These are phyloP conservation scores for Allomyces arbusculus DNA, from an alignment of 192 early-diverging fungal species.

Conservation along the genomic window DNA sequence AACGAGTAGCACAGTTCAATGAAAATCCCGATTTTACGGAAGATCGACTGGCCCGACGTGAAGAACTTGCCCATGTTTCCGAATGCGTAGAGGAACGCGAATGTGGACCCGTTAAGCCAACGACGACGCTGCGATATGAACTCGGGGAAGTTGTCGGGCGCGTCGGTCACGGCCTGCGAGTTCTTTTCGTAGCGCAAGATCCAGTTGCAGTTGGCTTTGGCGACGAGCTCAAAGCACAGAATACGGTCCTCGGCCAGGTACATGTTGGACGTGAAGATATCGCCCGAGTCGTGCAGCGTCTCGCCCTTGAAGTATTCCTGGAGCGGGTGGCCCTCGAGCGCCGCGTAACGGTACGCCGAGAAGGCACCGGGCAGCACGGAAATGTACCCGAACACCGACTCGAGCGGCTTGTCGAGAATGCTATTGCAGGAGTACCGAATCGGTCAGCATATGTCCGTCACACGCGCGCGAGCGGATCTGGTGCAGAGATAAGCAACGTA, in stretches of 20 bases:
- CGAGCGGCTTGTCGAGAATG: conserved; percentile 89
- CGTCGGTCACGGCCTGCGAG: conserved; percentile 83
- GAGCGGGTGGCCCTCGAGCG: conserved; percentile 59
- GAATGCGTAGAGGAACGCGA: conserved; percentile 73
- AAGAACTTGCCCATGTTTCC: conserved; percentile 59
- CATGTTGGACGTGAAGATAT: conserved; percentile 79
- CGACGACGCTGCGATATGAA: conserved; percentile 90
- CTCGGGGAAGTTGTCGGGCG: conserved; percentile 70
- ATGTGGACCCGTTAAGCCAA: conserved; percentile 93
- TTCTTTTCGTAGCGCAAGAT: conserved; percentile 71
- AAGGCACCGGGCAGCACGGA: conserved; percentile 83
- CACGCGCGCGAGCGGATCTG: no score
- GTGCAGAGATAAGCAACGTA: no score
- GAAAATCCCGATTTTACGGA: conserved; percentile 49
- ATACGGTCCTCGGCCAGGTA: conserved; percentile 86
- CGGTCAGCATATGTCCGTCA: background rate
- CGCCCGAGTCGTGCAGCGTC: conserved; percentile 46
- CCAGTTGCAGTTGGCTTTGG: conserved; percentile 57
- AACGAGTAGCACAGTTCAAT: conserved; percentile 66
- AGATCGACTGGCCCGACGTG: conserved; percentile 46
- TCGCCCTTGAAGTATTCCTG: conserved; percentile 85
- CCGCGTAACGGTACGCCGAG: conserved; percentile 79
- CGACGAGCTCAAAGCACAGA: conserved; percentile 81
- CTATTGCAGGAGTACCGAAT: background rate
- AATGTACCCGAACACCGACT: conserved; percentile 74